Base-by-base conservation (phyloP, 768 basidiomycete species). In the Fibroporia radiculosa region DNA sequence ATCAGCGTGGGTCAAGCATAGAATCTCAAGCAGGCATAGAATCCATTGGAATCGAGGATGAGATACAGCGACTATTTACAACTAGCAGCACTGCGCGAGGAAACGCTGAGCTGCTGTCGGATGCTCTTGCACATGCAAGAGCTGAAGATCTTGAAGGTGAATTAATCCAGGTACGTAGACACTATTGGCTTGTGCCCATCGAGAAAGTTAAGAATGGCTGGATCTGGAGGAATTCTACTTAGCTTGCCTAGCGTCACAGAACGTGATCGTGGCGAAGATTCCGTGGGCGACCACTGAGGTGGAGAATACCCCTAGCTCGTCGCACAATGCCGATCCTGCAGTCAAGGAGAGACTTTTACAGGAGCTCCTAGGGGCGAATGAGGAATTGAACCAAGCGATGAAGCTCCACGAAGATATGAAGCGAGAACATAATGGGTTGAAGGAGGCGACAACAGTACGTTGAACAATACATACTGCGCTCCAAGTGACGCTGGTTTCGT, bases 251-350 rank as follows among this genome's bases (percentile, higher is more conserved):
- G 69, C 73, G 5, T 91, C 89, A 2, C 88, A 91, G 62, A 89
- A 91, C 43, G 71, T 89, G 5, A 79, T 95, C 25, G 78, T 71
- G 48, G 80, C 84, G 6, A 90, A 93, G 62, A 91, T 96, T 54
- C 79, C 85, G n/a, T 95, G 92, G 92, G 93, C 93, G 3, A 75
- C 80, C 16, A 79, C 88, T 1, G 77, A 82, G 11, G 90, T 89
- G 1, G 83, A 85, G 52, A 75, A 74, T 40, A 82, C 84, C 5
- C 70, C 83, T 27, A 48, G 45, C 22, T 32, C 28, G 13, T 41
- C 52, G 11, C 13, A 4, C 2, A 14, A 42, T 7, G 14, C 41
- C 2, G 41, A 31, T 12, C 45, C 53, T 7, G 88, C 90, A 0
- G 58, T 63, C 4, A 86, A 93, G 59, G 88, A 92, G 56, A 67